These are phyloP conservation scores for Schizosaccharomyces octosporus DNA, from an alignment of 805 yeast species.

Conservation along the genomic window DNA sequence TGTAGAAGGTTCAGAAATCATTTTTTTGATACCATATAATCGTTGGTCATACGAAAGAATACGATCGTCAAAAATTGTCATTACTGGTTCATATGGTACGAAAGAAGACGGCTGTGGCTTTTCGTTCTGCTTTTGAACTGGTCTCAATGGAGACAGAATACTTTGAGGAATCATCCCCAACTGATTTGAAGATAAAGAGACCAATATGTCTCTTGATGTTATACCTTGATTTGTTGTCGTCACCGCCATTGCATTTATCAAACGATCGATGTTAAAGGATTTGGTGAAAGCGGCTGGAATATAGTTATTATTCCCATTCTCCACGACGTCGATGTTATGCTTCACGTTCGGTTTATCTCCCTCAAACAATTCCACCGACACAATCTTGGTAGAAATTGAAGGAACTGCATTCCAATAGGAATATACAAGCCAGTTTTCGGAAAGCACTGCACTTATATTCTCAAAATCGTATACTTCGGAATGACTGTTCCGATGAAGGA, in stretches of 20 bases:
- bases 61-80: slow-evolving; percentile 23
- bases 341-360: slow-evolving; percentile 29
- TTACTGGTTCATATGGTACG: slow-evolving; percentile 38
- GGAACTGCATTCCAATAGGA: slow-evolving; percentile 31
- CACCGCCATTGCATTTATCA: slow-evolving; percentile 26
- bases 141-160: slow-evolving; percentile 43
- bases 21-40: slow-evolving; percentile 10
- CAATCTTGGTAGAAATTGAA: slow-evolving; percentile 29
- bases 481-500: slow-evolving; percentile 23
- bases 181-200: slow-evolving; percentile 32
- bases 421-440: slow-evolving; percentile 67
- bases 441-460: slow-evolving; percentile 30
- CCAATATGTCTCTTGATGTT: slow-evolving; percentile 38
- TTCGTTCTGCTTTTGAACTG: slow-evolving; percentile 17
- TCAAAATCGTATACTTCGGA: slow-evolving; percentile 19
- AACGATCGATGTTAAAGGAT: slow-evolving; percentile 37
- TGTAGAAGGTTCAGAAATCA: slow-evolving; percentile 25
- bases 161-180: slow-evolving; percentile 16
- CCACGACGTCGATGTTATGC: slow-evolving; percentile 3
- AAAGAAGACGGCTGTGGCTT: slow-evolving; percentile 23
- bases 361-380: slow-evolving; percentile 59
- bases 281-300: background rate
- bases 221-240: slow-evolving; percentile 42
- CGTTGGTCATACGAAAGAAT: slow-evolving; percentile 24
- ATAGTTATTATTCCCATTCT: background rate